phyloP scores from a whole-genome alignment of 2,329 filamentous ascomycete genomes.

The Orbilia quercus region DNA sequence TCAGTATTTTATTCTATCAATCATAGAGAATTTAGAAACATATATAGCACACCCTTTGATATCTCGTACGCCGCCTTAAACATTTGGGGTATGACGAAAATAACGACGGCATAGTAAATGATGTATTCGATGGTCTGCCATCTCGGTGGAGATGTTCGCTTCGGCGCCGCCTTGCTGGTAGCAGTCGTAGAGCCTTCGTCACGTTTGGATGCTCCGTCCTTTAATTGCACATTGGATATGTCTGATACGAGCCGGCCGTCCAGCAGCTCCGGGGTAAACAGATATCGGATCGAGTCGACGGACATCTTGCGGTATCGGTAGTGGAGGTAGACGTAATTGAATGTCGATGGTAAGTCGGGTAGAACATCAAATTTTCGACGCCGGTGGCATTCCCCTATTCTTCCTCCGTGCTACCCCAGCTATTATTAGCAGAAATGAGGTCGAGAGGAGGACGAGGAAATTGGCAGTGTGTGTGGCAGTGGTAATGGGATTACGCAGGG shows the following conservation, averaged over 20 bases:
- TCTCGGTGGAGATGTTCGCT: conserved; percentile 69
- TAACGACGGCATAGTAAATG: conserved; percentile 78
- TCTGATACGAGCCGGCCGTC: conserved; percentile 50
- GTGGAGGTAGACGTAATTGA: conserved; percentile 5
- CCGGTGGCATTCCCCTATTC: conserved; percentile 42
- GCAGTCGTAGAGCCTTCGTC: conserved; percentile 27
- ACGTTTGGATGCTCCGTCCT: conserved; percentile 46
- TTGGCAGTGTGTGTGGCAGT: conserved; percentile 35
- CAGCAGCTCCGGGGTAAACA: conserved; percentile 54
- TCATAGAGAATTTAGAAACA: neutral
- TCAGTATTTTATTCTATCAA: neutral
- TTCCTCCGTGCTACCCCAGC: conserved; percentile 26
- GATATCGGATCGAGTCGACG: conserved; percentile 42
- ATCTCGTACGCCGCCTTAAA: conserved; percentile 89
- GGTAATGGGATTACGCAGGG: conserved; percentile 32
- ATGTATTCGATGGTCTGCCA: conserved; percentile 90
- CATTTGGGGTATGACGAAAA: conserved; percentile 80
- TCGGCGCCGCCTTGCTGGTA: conserved; percentile 30
- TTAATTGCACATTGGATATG: conserved; percentile 30
- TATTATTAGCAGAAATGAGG: conserved; percentile 43
- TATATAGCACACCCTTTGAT: conserved; percentile 74
- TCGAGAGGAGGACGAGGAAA: conserved; percentile 39
- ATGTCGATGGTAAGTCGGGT: conserved; percentile 7
- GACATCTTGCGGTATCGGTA: conserved; percentile 46
- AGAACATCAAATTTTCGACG: conserved; percentile 3